phyloP scores from a whole-genome alignment of 495 filamentous ascomycete species.

The Penicillium lagena region DNA sequence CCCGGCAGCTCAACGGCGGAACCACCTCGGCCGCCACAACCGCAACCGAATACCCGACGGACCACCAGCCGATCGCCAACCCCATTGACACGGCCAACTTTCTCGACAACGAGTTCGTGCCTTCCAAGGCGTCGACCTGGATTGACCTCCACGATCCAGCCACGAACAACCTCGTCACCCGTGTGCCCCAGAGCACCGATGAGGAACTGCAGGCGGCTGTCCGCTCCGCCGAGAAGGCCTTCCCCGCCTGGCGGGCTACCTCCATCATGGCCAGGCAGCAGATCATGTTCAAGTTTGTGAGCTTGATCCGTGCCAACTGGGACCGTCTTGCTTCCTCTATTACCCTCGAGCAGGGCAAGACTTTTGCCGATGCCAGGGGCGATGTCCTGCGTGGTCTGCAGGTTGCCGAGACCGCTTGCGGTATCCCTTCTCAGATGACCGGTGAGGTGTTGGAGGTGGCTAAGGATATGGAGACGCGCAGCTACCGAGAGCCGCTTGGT shows the following conservation, averaged over 20 bases:
- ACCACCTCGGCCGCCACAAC: constrained; percentile 51
- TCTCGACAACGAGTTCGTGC: constrained; percentile 80
- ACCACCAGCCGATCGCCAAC: constrained; percentile 68
- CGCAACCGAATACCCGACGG: constrained; percentile 69
- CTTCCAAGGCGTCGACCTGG: constrained; percentile 70
- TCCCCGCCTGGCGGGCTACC: constrained; percentile 77
- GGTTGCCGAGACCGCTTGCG: constrained; percentile 93
- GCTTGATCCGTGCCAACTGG: constrained; percentile 89
- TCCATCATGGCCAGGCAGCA: constrained; percentile 83
- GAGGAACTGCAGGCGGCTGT: constrained; percentile 85
- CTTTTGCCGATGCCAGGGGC: constrained; percentile 89
- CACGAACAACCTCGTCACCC: constrained; percentile 95
- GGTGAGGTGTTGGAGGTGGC: constrained; percentile 95
- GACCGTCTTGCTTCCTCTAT: constrained; percentile 92
- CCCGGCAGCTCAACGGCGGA: constrained; percentile 49
- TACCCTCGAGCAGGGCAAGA: constrained; percentile 97
- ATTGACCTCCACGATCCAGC: constrained; percentile 94
- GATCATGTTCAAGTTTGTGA: constrained; percentile 95
- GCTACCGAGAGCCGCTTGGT: constrained; percentile 87
- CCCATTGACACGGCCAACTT: constrained; percentile 85
- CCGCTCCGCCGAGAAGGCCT: constrained; percentile 81
- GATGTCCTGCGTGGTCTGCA: constrained; percentile 94
- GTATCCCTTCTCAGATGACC: constrained; percentile 87
- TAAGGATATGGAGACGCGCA: constrained; percentile 98
- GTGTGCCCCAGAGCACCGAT: constrained; percentile 93